phyloP scores from a whole-genome alignment of 495 filamentous ascomycete genomes.

The Penicillium salamii region DNA sequence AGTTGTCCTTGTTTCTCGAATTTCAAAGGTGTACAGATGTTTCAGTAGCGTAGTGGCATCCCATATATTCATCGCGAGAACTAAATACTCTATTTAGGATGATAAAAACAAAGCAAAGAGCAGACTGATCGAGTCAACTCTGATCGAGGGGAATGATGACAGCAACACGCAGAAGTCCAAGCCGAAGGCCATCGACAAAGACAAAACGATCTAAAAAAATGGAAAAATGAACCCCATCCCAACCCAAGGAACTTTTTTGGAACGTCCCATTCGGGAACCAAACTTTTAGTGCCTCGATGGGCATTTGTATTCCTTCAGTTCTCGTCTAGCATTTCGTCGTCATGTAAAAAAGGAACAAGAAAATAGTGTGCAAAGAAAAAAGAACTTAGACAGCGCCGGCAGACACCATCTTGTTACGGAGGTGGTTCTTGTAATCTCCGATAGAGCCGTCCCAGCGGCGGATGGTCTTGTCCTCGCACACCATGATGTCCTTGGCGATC shows the following conservation, averaged over 20 bases:
- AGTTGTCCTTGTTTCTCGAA: too few species aligned
- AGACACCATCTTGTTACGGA: slow-evolving; percentile 93
- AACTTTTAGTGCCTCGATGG: slow-evolving; percentile 20
- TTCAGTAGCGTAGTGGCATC: slow-evolving; percentile 1
- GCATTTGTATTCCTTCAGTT: slow-evolving; percentile 30
- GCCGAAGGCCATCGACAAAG: slow-evolving; percentile 8
- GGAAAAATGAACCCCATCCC: slow-evolving; percentile 10
- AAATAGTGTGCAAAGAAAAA: slow-evolving; percentile 8
- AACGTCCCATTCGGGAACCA: slow-evolving; percentile 9
- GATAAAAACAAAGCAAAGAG: slow-evolving; percentile 5
- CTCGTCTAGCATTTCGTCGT: slow-evolving; percentile 48
- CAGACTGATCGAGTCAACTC: slow-evolving; percentile 4
- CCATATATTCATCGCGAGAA: slow-evolving; percentile 9
- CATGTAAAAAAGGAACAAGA: slow-evolving; percentile 18
- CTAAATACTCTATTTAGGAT: slow-evolving; percentile 21
- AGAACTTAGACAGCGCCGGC: slow-evolving; percentile 46
- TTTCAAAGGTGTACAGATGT: too few species aligned
- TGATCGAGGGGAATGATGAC: slow-evolving; percentile 9
- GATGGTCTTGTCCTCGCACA: slow-evolving; percentile 95
- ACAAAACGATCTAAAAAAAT: slow-evolving; percentile 24
- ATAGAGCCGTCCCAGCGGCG: slow-evolving; percentile 86
- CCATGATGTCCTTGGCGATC: slow-evolving; percentile 99
- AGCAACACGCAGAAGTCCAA: slow-evolving; percentile 10
- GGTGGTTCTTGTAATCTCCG: slow-evolving; percentile 93
- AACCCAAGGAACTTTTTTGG: slow-evolving; percentile 12